These are phyloP conservation scores for Neurospora hispaniola DNA, from an alignment of 495 filamentous ascomycete genomes.

Conservation along the genomic window DNA sequence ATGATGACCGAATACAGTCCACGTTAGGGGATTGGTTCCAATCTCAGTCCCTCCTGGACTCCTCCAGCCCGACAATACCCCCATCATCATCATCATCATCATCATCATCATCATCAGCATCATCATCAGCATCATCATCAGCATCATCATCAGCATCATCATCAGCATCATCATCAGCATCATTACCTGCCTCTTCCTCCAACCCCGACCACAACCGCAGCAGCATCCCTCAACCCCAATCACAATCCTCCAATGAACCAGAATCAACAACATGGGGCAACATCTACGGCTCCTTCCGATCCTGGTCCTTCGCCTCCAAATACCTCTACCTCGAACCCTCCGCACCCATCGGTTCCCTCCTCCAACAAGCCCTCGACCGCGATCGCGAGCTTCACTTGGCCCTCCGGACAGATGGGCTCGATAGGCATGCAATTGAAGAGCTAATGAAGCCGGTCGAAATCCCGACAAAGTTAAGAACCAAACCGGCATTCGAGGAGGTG, in stretches of 20 bases:
- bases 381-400: conserved; percentile 3
- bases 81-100: background rate
- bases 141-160: no score
- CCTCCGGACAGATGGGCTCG: background rate
- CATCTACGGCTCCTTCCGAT: background rate
- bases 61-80: background rate
- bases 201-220: background rate
- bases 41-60: background rate
- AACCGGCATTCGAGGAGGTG: background rate
- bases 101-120: no score
- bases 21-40: background rate
- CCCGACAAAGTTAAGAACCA: background rate
- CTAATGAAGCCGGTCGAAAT: background rate
- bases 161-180: background rate
- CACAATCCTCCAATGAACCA: background rate
- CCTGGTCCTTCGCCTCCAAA: background rate
- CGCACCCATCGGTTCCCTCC: background rate
- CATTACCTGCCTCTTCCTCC: background rate
- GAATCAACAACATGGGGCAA: background rate
- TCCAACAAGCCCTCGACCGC: conserved; percentile 1
- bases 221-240: background rate
- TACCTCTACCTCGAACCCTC: background rate
- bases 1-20: background rate
- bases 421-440: background rate
- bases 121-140: no score